Base-by-base conservation (phyloP, 305 asterid species). In the Plantago rigida region DNA sequence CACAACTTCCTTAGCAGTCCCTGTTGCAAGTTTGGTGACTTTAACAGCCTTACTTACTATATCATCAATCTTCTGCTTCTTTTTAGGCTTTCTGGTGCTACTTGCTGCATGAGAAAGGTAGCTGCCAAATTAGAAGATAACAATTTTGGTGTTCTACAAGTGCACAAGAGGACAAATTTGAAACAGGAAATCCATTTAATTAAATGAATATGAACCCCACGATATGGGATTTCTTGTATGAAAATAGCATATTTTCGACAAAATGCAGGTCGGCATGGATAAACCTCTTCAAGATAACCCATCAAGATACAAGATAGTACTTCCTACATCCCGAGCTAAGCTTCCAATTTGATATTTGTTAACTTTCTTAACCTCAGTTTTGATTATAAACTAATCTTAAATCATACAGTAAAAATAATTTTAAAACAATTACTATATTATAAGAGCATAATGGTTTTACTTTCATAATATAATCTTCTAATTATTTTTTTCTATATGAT, bases 21-120 rank as follows among this genome's bases (percentile, higher is more conserved):
- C 72, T 68, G 71, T 82, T 39, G 75, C 77, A 56, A 71, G 75
- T 78, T 80, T 87, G 74, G 63, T 81, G 71, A 72, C 74, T 73
- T 85, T 82, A 51, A 62, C 78, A 44, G 85, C 52, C 62, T 48
- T 76, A 51, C 67, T 75, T 57, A 72, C 71, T 50, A 74, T 56
- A 69, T 81, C 80, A 69, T 81, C 86, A 69, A 42, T 71, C 63
- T 44, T 48, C 59, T 71, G 72, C 78, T 84, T 85, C 76, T 80
- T 77, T 76, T 85, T 81, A 71, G 65, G 75, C 52, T 85, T 82
- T 44, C 66, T 67, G 63, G 65, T 78, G 68, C 79, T 85, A 64
- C 64, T 65, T 48, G 79, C 94, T 83, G 85, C 77, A 71, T 68
- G 47, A 39, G 63, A 26, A 2, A 69, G 61, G 63, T 28, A 62